Base-by-base conservation (phyloP, 768 basidiomycete genomes). In the Holtermannia corniformis region DNA sequence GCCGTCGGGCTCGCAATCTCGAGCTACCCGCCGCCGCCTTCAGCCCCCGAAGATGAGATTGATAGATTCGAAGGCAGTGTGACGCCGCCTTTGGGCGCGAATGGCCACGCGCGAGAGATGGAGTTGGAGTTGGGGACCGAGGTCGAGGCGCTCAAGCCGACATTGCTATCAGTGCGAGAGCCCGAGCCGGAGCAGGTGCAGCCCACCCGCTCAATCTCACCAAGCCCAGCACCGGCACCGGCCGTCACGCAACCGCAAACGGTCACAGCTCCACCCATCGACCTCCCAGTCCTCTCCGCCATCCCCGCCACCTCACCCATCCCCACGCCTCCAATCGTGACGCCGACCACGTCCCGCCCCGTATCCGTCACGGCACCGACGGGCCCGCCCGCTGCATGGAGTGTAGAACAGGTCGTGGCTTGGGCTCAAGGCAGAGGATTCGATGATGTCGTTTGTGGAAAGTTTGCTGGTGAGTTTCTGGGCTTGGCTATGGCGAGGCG, bases 391-490 rank as follows among this genome's bases (percentile, higher is more conserved):
- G 77, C 78, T 0, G 84, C 86, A 51, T 99, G 95, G 95, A 77
- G 74, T 0, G 81, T 96, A 0, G 85, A 87, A 0, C 84, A 96
- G 40, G 95, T 99, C 4, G 77, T 90, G 1, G 84, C 84, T 0
- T 99, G 95, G 95, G 74, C 89, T 23, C 82, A 79, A 65, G 74
- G 73, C 27, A 88, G 85, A 74, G 87, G 87, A 1, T 95, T 97
- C 51, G 90, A 90, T 58, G 77, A 83, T 45, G 78, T 80, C 44
- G 83, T 91, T 3, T 84, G 85, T 61, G 80, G 82, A 51, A 92
- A 87, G 68, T 96, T 99, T 66, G 81, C 78, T 41, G 90, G 89
- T 88, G 60, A 56, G 81, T 76, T 23, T 22, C n/a, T 22, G 27
- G 27, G 12, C n/a, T 49, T 43, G 24, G 24, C 19, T n/a, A 3